Percentiles rank a stretch among this genome's conserved stretches.
phyloP scores from a whole-genome alignment of 2,329 filamentous ascomycete species.

The Dothideomycetes sp. region DNA sequence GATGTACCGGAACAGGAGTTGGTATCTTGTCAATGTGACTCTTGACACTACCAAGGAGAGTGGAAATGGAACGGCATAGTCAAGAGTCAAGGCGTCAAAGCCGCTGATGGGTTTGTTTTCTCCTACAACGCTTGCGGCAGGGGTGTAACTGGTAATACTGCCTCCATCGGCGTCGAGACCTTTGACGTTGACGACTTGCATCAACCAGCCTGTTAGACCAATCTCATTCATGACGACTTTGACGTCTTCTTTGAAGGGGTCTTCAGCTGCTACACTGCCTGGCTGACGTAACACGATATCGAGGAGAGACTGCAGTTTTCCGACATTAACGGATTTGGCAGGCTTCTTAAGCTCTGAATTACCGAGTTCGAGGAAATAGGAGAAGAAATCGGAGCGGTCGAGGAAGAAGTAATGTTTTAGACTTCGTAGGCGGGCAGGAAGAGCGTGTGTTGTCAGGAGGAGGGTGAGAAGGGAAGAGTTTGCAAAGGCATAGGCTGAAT shows the following conservation, averaged over 20 bases:
- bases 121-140: slow-evolving; percentile 47
- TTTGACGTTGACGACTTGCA: slow-evolving; percentile 92
- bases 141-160: slow-evolving; percentile 53
- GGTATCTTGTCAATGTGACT: slow-evolving; percentile 94
- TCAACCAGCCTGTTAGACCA: slow-evolving; percentile 83
- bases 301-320: slow-evolving; percentile 89
- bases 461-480: slow-evolving; percentile 89
- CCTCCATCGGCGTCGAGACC: slow-evolving; percentile 65
- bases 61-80: slow-evolving; percentile 90
- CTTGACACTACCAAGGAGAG: slow-evolving; percentile 90
- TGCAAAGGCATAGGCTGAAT: slow-evolving; percentile 86
- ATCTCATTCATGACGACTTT: slow-evolving; percentile 96
- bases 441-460: slow-evolving; percentile 81
- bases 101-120: slow-evolving; percentile 81
- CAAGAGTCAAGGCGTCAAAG: slow-evolving; percentile 86
- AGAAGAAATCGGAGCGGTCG: slow-evolving; percentile 95
- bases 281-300: slow-evolving; percentile 94
- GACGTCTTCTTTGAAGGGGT: slow-evolving; percentile 97
- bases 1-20: slow-evolving; percentile 89
- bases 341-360: slow-evolving; percentile 84
- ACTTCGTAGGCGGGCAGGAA: slow-evolving; percentile 77
- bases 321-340: slow-evolving; percentile 78
- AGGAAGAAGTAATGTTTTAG: slow-evolving; percentile 99
- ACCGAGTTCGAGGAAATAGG: slow-evolving; percentile 90
- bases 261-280: slow-evolving; percentile 83